Evolutionary conservation across 192 early-diverging fungal genomes (phyloP).

Genomic region (Backusella morwellensis): DNA sequence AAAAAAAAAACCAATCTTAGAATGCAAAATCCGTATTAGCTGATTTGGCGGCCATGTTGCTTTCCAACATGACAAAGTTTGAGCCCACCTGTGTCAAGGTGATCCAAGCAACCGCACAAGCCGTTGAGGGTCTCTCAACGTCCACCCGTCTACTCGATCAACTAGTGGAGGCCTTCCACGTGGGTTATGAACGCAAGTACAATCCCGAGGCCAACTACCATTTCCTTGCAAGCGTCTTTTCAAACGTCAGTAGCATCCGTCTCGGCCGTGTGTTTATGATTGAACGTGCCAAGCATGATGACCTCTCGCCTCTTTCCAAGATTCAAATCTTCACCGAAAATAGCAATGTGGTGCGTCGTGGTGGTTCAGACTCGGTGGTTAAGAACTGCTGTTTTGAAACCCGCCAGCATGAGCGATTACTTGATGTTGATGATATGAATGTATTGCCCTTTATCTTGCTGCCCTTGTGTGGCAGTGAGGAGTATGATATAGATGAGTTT

Average conservation of each 20-base stretch:
- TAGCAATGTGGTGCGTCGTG: conserved; percentile 79
- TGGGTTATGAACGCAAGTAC: conserved; percentile 73
- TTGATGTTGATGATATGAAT: conserved; percentile 73
- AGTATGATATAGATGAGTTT: conserved; percentile 92
- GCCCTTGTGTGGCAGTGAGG: conserved; percentile 89
- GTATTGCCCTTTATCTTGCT: conserved; percentile 85
- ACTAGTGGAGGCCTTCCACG: conserved; percentile 86
- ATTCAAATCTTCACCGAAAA: conserved; percentile 87
- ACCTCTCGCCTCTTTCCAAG: conserved; percentile 74
- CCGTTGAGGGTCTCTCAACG: conserved; percentile 39
- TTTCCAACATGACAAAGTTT: conserved; percentile 88
- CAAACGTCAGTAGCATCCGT: conserved; percentile 70
- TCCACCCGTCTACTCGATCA: conserved; percentile 70
- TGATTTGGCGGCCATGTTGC: conserved; percentile 85
- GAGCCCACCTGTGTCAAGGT: conserved; percentile 58
- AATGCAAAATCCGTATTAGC: conserved; percentile 67
- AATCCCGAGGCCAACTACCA: conserved; percentile 80
- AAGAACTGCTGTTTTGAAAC: conserved; percentile 89
- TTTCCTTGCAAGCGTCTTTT: conserved; percentile 92
- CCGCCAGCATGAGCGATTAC: conserved; percentile 60
- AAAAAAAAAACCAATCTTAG: conserved; percentile 22
- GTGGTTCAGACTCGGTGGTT: conserved; percentile 81
- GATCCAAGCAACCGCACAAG: conserved; percentile 35
- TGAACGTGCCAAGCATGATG: conserved; percentile 59
- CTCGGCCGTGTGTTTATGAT: conserved; percentile 74